A percentile compares a stretch with the other conserved stretches of the same genome.
Evolutionary conservation across 257 asterid species (phyloP).

Genomic region (Rauvolfia tetraphylla): DNA sequence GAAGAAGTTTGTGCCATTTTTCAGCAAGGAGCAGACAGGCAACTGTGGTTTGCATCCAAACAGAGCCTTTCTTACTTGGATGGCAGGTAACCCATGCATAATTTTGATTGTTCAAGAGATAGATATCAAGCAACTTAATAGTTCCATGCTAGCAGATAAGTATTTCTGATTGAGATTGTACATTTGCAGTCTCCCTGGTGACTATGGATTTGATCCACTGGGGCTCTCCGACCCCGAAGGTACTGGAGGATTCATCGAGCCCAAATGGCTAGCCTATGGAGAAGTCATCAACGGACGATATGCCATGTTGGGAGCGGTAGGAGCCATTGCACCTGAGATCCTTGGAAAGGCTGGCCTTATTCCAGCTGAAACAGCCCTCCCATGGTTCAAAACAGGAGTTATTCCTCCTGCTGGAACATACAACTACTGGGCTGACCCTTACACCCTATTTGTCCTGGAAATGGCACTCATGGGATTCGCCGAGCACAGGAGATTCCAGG

Average conservation of each 20-base stretch:
- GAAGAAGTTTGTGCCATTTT: slow-evolving; percentile 12
- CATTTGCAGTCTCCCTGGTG: slow-evolving; percentile 81
- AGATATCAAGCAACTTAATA: not conserved
- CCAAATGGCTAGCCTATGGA: slow-evolving; percentile 89
- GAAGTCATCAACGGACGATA: slow-evolving; percentile 82
- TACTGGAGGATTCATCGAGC: slow-evolving; percentile 93
- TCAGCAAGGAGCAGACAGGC: slow-evolving; percentile 82
- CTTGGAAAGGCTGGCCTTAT: slow-evolving; percentile 73
- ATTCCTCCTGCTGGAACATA: slow-evolving; percentile 94
- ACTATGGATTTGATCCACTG: slow-evolving; percentile 89
- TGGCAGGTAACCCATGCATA: slow-evolving; percentile 52
- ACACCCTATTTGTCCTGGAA: slow-evolving; percentile 78
- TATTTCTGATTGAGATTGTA: not conserved
- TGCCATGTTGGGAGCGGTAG: slow-evolving; percentile 85
- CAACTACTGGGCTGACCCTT: slow-evolving; percentile 81
- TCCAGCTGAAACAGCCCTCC: slow-evolving; percentile 90
- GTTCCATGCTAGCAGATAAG: not conserved
- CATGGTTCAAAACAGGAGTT: slow-evolving; percentile 93
- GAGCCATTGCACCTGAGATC: slow-evolving; percentile 89
- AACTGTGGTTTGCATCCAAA: slow-evolving; percentile 81
- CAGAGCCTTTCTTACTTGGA: slow-evolving; percentile 83
- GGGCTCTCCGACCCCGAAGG: slow-evolving; percentile 98
- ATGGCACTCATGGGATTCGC: slow-evolving; percentile 95
- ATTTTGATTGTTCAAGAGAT: not conserved
- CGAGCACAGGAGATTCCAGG: slow-evolving; percentile 88